Evolutionary conservation across 257 asterid genomes (phyloP), one percentile per base, ranked within the genome.

Genomic region (Phtheirospermum japonicum): DNA sequence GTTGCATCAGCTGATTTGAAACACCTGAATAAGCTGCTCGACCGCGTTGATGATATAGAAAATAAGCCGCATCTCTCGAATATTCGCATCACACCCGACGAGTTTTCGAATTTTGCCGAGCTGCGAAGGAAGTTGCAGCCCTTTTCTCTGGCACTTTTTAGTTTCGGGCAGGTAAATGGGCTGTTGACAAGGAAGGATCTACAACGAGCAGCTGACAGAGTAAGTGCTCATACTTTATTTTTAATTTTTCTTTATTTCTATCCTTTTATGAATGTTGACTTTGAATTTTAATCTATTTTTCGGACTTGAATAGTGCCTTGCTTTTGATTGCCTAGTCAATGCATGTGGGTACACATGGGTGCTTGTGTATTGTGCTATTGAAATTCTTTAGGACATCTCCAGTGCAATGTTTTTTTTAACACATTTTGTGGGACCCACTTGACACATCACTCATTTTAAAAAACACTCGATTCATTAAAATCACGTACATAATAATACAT

Each of bases 1-100:
- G 96, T 87, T 65, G 95, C 95, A 49, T 85, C 97, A 40, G 95
- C 97, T 37, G 96, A 90, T 74, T 46, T 90, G 77, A 87, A 78
- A 70, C 88, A 83, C 76, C 71, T 87, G 66, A 65, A 56, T 65
- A 87, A 79, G 77, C 68, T 90, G 77, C 90, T 85, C 43, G 80
- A 67, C 61, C 88, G 85, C 32, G 97, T 84, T 76, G 87, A 83
- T 65, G 79, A 73, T 60, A 45, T 90, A 53, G 86, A 82, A 67
- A 77, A 69, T 54, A 69, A 71, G 54, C 87, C 90, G 65, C 77
- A 57, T 53, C 66, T 83, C 61, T 77, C 72, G 20, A 70, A 64
- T 69, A 71, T 75, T 23, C 83, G 77, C 54, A 70, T 87, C 58
- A 77, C 97, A 34, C 73, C 68, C 9, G 95, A 87, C 69, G 97